These are phyloP conservation scores for Podospora appendiculata DNA, from an alignment of 495 filamentous ascomycete species.

Conservation along the genomic window DNA sequence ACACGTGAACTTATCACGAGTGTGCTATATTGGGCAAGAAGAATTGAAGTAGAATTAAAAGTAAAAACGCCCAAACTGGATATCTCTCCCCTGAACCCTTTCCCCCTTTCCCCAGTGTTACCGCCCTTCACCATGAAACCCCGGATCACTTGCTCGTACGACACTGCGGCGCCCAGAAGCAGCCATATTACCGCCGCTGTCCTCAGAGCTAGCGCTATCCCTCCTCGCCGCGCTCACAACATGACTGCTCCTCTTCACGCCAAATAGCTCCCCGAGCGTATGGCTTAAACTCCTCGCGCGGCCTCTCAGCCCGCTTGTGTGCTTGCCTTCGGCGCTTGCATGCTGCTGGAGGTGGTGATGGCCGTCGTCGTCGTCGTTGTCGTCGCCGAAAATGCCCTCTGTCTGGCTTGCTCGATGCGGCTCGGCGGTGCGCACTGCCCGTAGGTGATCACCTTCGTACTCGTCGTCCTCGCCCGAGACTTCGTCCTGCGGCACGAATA, in stretches of 20 bases:
- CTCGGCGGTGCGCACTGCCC: constrained; percentile 2
- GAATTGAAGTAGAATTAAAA: too few relatives aligned
- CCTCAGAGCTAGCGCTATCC: too few relatives aligned
- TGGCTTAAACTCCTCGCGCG: constrained; percentile 44
- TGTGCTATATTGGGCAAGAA: too few relatives aligned
- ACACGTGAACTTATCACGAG: too few relatives aligned
- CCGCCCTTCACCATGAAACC: too few relatives aligned
- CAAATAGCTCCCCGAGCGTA: constrained; percentile 39
- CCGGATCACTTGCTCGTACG: too few relatives aligned
- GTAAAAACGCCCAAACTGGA: too few relatives aligned
- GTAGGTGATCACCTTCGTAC: neutral
- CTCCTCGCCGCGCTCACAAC: too few relatives aligned
- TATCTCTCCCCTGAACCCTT: too few relatives aligned
- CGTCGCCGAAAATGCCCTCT: neutral
- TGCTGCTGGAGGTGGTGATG: neutral
- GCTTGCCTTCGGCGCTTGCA: neutral
- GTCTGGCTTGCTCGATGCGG: constrained; percentile 9
- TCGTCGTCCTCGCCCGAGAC: constrained; percentile 11
- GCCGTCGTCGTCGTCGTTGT: neutral
- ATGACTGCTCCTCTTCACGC: constrained; percentile 2
- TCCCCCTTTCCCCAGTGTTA: too few relatives aligned
- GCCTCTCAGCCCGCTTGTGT: constrained; percentile 16
- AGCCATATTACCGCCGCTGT: too few relatives aligned
- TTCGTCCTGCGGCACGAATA: constrained; percentile 33
- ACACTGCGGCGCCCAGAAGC: too few relatives aligned